These are phyloP conservation scores for Fragaria iinumae DNA, from an alignment of 306 rosid genomes.

Conservation along the genomic window DNA sequence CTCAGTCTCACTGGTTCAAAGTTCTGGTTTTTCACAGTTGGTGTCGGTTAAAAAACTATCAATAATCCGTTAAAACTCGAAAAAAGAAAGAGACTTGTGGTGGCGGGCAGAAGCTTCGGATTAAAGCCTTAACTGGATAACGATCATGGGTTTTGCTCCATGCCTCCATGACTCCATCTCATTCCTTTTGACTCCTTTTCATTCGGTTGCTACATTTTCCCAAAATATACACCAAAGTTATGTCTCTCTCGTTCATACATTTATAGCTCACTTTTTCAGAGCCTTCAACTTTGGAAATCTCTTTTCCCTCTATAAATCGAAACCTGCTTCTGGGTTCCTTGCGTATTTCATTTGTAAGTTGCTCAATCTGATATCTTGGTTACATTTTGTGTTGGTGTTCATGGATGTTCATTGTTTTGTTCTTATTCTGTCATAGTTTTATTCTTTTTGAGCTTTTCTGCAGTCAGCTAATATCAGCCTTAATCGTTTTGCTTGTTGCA, in stretches of 20 bases:
- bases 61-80: neutral
- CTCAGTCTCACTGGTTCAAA: neutral
- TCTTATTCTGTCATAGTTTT: constrained; percentile 6
- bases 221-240: neutral
- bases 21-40: constrained; percentile 14
- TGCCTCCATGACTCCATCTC: constrained; percentile 29
- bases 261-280: constrained; percentile 5
- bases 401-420: constrained; percentile 4
- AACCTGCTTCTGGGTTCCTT: constrained; percentile 35
- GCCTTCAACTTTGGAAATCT: neutral
- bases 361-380: constrained; percentile 14
- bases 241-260: constrained; percentile 17
- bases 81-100: constrained; percentile 11
- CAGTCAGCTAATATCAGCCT: neutral
- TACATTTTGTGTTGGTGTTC: constrained; percentile 5
- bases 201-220: constrained; percentile 29
- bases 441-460: neutral
- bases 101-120: constrained; percentile 35
- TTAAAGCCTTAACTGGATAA: constrained; percentile 40
- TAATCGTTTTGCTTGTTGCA: neutral
- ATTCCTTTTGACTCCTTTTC: constrained; percentile 21
- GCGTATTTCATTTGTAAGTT: constrained; percentile 31
- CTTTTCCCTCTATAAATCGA: constrained; percentile 21
- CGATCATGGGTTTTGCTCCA: constrained; percentile 31
- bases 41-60: neutral